phyloP scores from a whole-genome alignment of 805 yeast genomes.

The Jamesozyma piceae region DNA sequence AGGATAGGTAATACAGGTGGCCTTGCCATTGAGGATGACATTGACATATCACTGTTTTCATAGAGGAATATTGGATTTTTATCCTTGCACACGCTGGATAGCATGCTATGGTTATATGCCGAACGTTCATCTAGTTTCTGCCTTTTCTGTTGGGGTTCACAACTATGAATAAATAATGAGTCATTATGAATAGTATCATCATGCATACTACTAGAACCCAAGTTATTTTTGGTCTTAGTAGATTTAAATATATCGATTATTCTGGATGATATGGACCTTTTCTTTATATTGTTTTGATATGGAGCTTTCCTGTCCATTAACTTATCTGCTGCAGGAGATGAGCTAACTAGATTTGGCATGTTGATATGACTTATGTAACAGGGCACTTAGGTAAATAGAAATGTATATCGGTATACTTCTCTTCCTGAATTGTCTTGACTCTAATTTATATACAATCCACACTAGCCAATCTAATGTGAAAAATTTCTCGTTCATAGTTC shows the following conservation, averaged over 20 bases:
- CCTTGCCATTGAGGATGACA: conserved; percentile 7
- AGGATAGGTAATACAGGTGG: conserved; percentile 27
- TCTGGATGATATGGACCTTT: conserved; percentile 25
- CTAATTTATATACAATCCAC: no score
- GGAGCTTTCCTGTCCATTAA: background rate
- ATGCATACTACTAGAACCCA: background rate
- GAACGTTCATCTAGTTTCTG: background rate
- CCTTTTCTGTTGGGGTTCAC: background rate
- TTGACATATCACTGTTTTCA: background rate
- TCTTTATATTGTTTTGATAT: background rate
- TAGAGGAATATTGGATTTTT: conserved; percentile 4
- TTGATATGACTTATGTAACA: no score
- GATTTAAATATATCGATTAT: conserved; percentile 18
- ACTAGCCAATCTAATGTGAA: no score
- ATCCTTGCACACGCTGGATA: no score
- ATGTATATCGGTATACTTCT: no score
- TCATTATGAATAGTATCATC: conserved; percentile 1
- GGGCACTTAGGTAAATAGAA: no score
- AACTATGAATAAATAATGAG: background rate
- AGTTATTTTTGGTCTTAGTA: background rate
- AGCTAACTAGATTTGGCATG: background rate
- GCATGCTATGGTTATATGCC: background rate
- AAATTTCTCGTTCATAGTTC: no score
- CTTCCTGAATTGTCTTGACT: no score
- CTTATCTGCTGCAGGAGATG: background rate